Conservation (phyloP, 805 yeast genomes). For the Tetrapisispora phaffii region DNA sequence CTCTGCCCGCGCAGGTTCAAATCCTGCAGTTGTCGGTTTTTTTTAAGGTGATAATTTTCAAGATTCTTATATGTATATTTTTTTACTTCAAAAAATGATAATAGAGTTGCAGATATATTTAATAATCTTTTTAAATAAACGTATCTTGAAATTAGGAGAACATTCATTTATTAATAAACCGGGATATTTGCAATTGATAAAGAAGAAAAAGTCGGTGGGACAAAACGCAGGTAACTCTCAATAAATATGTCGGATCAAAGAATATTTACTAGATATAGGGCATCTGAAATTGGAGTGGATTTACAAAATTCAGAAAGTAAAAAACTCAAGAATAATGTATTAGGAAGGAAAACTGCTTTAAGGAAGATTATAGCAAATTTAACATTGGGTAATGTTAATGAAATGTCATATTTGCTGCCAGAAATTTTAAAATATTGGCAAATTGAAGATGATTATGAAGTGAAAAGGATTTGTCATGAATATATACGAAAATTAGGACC, state of each 20-base stretch:
- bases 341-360: constrained; percentile 41
- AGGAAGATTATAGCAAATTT: constrained; percentile 74
- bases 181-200: too few relatives aligned
- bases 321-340: constrained; percentile 29
- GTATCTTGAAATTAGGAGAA: too few relatives aligned
- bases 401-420: constrained; percentile 56
- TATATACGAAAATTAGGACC: constrained; percentile 53
- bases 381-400: constrained; percentile 64
- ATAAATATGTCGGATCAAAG: constrained; percentile 16
- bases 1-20: constrained; percentile 55
- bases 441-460: constrained; percentile 52
- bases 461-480: constrained; percentile 61
- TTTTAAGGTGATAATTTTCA: not conserved
- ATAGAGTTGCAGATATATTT: too few relatives aligned
- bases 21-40: constrained; percentile 56
- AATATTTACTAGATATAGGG: constrained; percentile 24
- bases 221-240: not conserved
- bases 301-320: constrained; percentile 31
- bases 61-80: not conserved
- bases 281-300: constrained; percentile 29
- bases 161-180: too few relatives aligned
- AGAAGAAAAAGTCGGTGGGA: not conserved
- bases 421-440: constrained; percentile 50
- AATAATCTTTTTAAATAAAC: too few relatives aligned
- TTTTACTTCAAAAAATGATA: too few relatives aligned